phyloP scores from a whole-genome alignment of 495 filamentous ascomycete genomes.

The Penicillium alfredii region DNA sequence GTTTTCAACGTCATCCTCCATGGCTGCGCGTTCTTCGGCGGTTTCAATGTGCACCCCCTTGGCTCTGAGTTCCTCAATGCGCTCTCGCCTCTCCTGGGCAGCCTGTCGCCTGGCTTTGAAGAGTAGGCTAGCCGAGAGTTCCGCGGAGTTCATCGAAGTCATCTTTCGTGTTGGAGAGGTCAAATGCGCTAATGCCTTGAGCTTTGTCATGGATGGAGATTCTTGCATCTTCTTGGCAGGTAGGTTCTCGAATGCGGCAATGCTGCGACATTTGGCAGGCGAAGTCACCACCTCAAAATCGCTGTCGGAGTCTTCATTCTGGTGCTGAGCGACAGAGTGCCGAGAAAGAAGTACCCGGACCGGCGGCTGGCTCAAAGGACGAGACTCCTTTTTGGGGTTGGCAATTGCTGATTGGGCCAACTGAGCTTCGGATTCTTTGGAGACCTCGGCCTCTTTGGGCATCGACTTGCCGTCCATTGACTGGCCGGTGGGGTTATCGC shows the following conservation, averaged over 20 bases:
- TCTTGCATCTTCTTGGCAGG: slow-evolving; percentile 53
- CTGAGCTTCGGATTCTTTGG: too few species aligned
- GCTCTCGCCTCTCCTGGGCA: slow-evolving; percentile 66
- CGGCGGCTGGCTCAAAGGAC: slow-evolving; percentile 21
- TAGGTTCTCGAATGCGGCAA: slow-evolving; percentile 64
- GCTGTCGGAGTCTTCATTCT: slow-evolving; percentile 55
- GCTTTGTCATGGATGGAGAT: slow-evolving; percentile 55
- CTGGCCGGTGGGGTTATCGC: too few species aligned
- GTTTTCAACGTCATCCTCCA: slow-evolving; percentile 78
- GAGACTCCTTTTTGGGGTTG: slow-evolving; percentile 14
- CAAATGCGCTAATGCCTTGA: slow-evolving; percentile 71
- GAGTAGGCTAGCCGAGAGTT: slow-evolving; percentile 62
- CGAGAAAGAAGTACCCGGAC: slow-evolving; percentile 36
- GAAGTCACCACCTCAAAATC: slow-evolving; percentile 58
- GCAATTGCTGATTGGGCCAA: too few species aligned
- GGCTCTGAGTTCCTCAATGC: slow-evolving; percentile 66
- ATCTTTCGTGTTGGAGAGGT: slow-evolving; percentile 52
- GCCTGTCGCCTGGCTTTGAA: slow-evolving; percentile 76
- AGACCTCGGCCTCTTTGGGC: slow-evolving; percentile 1
- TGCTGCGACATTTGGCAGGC: slow-evolving; percentile 34
- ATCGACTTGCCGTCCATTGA: too few species aligned
- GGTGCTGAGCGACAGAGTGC: slow-evolving; percentile 33
- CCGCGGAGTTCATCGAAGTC: slow-evolving; percentile 56
- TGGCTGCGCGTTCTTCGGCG: slow-evolving; percentile 73
- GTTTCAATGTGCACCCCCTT: slow-evolving; percentile 82